These are phyloP conservation scores for Ilex asprella DNA, from an alignment of 257 asterid species.

Conservation along the genomic window DNA sequence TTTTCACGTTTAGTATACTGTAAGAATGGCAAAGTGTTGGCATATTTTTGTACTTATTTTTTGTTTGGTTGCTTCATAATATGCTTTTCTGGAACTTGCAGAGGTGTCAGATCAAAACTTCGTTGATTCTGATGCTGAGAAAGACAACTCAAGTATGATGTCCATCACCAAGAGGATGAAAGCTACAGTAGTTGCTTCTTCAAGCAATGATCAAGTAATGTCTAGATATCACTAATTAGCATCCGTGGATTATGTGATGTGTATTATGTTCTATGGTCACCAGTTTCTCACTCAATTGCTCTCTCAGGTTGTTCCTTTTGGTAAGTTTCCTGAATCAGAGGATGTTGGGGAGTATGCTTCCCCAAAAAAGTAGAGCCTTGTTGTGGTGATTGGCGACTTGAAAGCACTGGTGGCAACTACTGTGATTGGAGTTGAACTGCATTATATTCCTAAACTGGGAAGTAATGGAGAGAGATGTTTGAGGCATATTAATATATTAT, in stretches of 20 bases:
- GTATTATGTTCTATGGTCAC: neutral
- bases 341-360: slow-evolving; percentile 15
- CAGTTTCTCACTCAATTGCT: slow-evolving; percentile 1
- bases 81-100: slow-evolving; percentile 14
- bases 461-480: too few relatives aligned
- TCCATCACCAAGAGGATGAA: slow-evolving; percentile 23
- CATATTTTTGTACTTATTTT: neutral
- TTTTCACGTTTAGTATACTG: too few relatives aligned
- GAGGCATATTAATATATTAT: too few relatives aligned
- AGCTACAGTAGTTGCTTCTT: slow-evolving; percentile 12
- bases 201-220: slow-evolving; percentile 41
- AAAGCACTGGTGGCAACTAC: too few relatives aligned
- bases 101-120: slow-evolving; percentile 68
- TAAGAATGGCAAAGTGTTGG: too few relatives aligned
- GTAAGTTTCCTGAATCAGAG: slow-evolving; percentile 12
- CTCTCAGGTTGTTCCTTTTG: slow-evolving; percentile 39
- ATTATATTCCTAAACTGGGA: too few relatives aligned
- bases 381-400: neutral
- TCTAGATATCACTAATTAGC: slow-evolving; percentile 1
- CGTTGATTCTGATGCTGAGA: slow-evolving; percentile 40
- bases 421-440: too few relatives aligned
- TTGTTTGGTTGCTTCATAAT: neutral
- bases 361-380: slow-evolving; percentile 14
- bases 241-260: neutral
- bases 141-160: slow-evolving; percentile 22